A percentile compares a stretch with the other conserved stretches of the same genome.
phyloP scores from a whole-genome alignment of 2,329 filamentous ascomycete genomes.

The Stagonosporopsis rhizophila region DNA sequence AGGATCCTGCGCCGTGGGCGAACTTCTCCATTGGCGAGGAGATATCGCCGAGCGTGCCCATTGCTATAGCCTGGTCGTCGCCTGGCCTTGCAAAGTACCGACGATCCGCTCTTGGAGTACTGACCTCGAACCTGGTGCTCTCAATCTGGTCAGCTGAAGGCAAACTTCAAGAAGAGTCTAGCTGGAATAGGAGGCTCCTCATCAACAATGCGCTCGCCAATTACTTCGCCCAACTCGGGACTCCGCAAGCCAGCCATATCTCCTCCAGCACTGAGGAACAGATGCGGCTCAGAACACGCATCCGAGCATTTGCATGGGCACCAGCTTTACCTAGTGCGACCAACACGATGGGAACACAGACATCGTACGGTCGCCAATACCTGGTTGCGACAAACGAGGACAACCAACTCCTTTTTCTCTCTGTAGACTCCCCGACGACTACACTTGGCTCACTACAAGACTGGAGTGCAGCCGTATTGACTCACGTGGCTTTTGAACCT shows the following conservation, averaged over 20 bases:
- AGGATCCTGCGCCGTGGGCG: constrained; percentile 55
- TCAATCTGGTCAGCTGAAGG: constrained; percentile 63
- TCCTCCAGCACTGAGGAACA: constrained; percentile 37
- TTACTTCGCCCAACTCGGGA: constrained; percentile 42
- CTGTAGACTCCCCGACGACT: constrained; percentile 50
- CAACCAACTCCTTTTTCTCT: constrained; percentile 49
- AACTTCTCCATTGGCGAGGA: constrained; percentile 66
- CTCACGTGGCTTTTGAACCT: constrained; percentile 31
- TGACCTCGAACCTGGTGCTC: constrained; percentile 64
- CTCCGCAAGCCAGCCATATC: constrained; percentile 27
- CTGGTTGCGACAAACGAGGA: constrained; percentile 53
- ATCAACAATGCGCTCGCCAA: constrained; percentile 58
- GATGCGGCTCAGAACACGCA: constrained; percentile 47
- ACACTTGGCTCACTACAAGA: constrained; percentile 28
- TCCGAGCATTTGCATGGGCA: constrained; percentile 54
- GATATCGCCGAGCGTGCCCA: constrained; percentile 60
- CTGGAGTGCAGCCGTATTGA: constrained; percentile 42
- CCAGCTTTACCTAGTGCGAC: constrained; percentile 28
- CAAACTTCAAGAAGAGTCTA: constrained; percentile 48
- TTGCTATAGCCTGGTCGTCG: constrained; percentile 63
- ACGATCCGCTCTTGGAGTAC: constrained; percentile 61
- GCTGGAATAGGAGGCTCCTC: constrained; percentile 62
- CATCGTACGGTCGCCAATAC: constrained; percentile 39
- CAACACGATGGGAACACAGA: constrained; percentile 34
- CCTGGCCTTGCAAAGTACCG: constrained; percentile 62